Conservation (phyloP, 192 early-diverging fungal genomes). For the Coemansia sp. region DNA sequence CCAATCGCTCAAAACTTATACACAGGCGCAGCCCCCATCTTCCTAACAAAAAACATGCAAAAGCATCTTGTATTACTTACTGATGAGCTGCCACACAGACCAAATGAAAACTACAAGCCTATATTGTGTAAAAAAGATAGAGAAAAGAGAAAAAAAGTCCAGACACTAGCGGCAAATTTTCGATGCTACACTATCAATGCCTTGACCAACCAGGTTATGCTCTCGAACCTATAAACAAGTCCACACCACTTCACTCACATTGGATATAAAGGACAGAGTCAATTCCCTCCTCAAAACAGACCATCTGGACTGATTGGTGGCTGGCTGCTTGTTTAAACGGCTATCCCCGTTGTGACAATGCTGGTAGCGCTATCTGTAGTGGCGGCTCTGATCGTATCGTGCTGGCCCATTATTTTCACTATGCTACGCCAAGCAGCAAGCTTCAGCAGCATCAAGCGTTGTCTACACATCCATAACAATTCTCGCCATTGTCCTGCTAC, state of each 20-base stretch:
- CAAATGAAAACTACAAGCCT: no score
- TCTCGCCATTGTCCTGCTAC: no score
- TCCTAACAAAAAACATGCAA: neutral
- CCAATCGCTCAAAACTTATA: neutral
- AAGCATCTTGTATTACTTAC: neutral
- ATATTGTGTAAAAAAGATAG: no score
- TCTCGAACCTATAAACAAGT: no score
- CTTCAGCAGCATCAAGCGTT: no score
- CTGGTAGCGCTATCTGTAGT: neutral
- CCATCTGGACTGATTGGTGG: neutral
- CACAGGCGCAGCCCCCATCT: neutral
- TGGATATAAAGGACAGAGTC: no score
- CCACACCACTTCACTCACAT: no score
- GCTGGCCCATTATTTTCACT: neutral
- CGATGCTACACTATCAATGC: no score
- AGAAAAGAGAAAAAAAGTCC: constrained; percentile 2
- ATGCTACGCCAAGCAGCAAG: no score
- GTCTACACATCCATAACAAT: no score
- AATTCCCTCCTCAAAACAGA: neutral
- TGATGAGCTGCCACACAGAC: neutral
- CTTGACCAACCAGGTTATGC: no score
- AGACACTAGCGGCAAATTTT: no score
- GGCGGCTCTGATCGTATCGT: constrained; percentile 2
- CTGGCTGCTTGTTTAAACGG: constrained; percentile 1
- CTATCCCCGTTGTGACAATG: constrained; percentile 1